phyloP scores from a whole-genome alignment of 1,284 basidiomycete species.

The Sporisorium reilianum region DNA sequence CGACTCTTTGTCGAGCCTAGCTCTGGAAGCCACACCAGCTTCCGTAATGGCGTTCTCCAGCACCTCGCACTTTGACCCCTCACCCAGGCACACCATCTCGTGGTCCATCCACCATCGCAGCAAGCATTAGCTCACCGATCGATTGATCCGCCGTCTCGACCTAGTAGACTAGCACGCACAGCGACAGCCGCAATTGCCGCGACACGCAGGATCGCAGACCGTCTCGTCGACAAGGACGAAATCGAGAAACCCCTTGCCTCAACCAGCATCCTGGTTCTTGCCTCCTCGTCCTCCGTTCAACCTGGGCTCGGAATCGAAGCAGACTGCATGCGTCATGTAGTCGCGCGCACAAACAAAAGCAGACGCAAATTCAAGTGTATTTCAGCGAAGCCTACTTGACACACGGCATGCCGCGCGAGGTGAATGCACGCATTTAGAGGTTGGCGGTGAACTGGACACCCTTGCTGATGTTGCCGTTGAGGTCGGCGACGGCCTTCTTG shows the following conservation, averaged over 20 bases:
- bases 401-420: background rate
- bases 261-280: constrained; percentile 4
- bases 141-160: constrained; percentile 38
- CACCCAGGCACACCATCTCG: constrained; percentile 16
- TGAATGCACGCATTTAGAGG: too few relatives aligned
- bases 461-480: constrained; percentile 74
- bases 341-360: background rate
- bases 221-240: constrained; percentile 28
- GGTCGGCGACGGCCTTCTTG: constrained; percentile 72
- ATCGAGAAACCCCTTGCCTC: constrained; percentile 7
- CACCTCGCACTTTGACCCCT: constrained; percentile 9
- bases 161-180: constrained; percentile 17
- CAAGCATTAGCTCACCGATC: constrained; percentile 30
- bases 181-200: background rate
- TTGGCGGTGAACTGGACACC: constrained; percentile 61
- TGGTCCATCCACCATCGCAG: constrained; percentile 18
- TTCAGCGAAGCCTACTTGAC: background rate
- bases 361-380: constrained; percentile 1
- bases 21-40: background rate
- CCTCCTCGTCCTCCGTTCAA: constrained; percentile 19
- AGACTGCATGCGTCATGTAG: constrained; percentile 10
- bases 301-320: constrained; percentile 6
- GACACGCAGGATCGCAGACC: constrained; percentile 14
- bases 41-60: constrained; percentile 12
- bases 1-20: background rate